Conservation (phyloP, 306 rosid genomes). For the Neltuma alba region DNA sequence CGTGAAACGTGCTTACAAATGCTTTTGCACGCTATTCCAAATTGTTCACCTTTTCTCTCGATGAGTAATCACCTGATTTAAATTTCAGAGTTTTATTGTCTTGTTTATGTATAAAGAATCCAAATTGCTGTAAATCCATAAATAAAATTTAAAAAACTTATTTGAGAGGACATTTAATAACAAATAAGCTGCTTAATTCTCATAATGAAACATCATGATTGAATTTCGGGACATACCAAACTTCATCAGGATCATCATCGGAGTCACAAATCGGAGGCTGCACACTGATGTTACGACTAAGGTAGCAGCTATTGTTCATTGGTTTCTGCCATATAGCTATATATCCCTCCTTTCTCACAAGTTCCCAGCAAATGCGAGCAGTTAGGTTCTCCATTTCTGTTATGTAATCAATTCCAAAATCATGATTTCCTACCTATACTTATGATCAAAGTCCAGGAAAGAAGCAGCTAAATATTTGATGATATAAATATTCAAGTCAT, state of each 20-base stretch:
- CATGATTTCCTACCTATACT: not conserved
- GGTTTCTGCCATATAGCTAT: constrained; percentile 94
- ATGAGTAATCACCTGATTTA: not conserved
- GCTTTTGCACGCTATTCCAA: too few relatives aligned
- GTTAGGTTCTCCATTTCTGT: constrained; percentile 83
- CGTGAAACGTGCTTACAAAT: too few relatives aligned
- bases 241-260: constrained; percentile 78
- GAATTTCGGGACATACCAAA: constrained; percentile 58
- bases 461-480: not conserved
- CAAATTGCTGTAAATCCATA: not conserved
- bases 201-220: constrained; percentile 16
- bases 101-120: constrained; percentile 1
- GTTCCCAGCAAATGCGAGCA: constrained; percentile 77
- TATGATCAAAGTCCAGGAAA: not conserved
- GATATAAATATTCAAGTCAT: constrained; percentile 20
- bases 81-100: not conserved
- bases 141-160: constrained; percentile 7
- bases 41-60: constrained; percentile 7
- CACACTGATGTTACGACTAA: constrained; percentile 52
- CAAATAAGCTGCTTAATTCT: constrained; percentile 5
- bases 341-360: constrained; percentile 76
- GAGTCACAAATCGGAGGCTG: constrained; percentile 76
- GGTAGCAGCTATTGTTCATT: constrained; percentile 76
- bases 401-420: constrained; percentile 33
- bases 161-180: constrained; percentile 16